These are phyloP conservation scores for Triticum monococcum DNA, from an alignment of 176 grass and related monocot species.

Conservation along the genomic window DNA sequence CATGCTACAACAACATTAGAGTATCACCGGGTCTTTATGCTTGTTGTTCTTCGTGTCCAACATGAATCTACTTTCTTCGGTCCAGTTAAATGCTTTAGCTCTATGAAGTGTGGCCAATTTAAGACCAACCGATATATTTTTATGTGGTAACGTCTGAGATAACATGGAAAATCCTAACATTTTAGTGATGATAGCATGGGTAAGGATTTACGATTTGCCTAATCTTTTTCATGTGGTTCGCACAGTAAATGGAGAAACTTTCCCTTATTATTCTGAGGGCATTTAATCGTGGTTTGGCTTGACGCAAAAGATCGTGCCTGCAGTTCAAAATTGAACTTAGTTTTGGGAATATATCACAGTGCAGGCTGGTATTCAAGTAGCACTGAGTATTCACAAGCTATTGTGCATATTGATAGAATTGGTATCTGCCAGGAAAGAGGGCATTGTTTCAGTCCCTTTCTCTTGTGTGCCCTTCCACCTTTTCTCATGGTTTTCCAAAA, in stretches of 20 bases:
- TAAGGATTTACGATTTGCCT: background rate
- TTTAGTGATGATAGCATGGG: background rate
- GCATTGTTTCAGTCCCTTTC: no score
- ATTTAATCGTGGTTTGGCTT: background rate
- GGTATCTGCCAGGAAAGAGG: no score
- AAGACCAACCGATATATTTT: background rate
- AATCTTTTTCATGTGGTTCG: background rate
- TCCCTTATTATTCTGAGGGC: background rate
- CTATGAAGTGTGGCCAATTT: background rate
- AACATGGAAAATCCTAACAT: background rate
- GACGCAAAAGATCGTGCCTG: no score
- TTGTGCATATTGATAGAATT: no score
- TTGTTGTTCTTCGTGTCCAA: background rate
- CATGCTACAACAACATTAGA: background rate
- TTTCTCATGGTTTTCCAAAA: no score
- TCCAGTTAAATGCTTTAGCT: background rate
- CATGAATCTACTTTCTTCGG: background rate
- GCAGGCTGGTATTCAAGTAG: no score
- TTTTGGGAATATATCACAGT: no score
- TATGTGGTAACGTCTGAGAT: background rate
- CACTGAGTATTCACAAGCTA: no score
- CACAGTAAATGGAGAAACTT: background rate
- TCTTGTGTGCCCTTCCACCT: no score
- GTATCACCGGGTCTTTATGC: background rate
- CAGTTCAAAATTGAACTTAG: no score